Evolutionary conservation across 495 filamentous ascomycete species (phyloP).

Genomic region (Penicillium malachiteum): DNA sequence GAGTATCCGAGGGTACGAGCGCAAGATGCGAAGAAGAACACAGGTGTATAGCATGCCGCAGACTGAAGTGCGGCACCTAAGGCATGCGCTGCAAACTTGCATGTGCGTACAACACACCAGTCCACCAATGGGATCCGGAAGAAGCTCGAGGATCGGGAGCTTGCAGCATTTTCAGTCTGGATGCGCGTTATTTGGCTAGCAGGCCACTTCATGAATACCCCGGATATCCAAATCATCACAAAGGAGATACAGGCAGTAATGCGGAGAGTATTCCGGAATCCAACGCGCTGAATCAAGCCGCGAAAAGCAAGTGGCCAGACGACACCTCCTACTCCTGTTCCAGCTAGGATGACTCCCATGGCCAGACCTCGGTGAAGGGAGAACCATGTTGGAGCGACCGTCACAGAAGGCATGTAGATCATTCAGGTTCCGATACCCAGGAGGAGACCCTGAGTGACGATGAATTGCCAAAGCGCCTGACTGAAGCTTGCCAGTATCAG

Average conservation of each 20-base stretch:
- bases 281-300: conserved; percentile 25
- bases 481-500: conserved; percentile 37
- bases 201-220: conserved; percentile 32
- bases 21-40: conserved; percentile 42
- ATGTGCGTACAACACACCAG: conserved; percentile 29
- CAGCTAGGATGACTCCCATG: conserved; percentile 39
- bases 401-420: conserved; percentile 38
- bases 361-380: conserved; percentile 30
- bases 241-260: conserved; percentile 35
- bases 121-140: conserved; percentile 30
- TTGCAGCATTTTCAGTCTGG: conserved; percentile 20
- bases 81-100: conserved; percentile 35
- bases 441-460: conserved; percentile 39
- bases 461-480: conserved; percentile 39
- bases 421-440: conserved; percentile 37
- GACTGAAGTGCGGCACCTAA: conserved; percentile 34
- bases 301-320: conserved; percentile 36
- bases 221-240: conserved; percentile 24
- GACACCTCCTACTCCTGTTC: conserved; percentile 37
- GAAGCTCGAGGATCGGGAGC: conserved; percentile 1
- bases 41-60: conserved; percentile 40
- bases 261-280: conserved; percentile 41
- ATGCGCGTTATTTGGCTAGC: conserved; percentile 22
- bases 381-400: conserved; percentile 40
- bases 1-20: conserved; percentile 39